Conservation (phyloP, 495 filamentous ascomycete genomes). For the Xylaria nigripes region DNA sequence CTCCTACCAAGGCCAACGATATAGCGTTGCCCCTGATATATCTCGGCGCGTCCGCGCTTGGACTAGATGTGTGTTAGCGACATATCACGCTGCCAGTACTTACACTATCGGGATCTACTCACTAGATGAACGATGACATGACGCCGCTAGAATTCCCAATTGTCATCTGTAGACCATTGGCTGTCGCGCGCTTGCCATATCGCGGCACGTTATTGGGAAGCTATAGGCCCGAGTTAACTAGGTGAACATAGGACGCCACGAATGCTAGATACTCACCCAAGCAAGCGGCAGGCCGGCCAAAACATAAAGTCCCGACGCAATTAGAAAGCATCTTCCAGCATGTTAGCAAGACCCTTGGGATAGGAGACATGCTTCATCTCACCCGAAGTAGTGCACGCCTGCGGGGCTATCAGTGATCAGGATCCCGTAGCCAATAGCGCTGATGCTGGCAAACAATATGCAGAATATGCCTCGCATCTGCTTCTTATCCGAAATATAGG, state of each 20-base stretch:
- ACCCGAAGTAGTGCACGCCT: conserved; percentile 58
- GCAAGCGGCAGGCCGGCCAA: conserved; percentile 61
- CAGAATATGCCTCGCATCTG: conserved; percentile 55
- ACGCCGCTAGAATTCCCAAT: conserved; percentile 62
- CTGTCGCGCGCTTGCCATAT: conserved; percentile 65
- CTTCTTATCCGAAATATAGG: conserved; percentile 51
- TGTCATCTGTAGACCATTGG: conserved; percentile 60
- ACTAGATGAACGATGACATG: conserved; percentile 58
- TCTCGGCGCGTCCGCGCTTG: conserved; percentile 33
- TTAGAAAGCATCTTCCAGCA: conserved; percentile 51
- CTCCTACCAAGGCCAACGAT: conserved; percentile 45
- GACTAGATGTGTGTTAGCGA: conserved; percentile 17
- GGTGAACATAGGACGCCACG: not conserved
- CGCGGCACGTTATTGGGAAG: conserved; percentile 48
- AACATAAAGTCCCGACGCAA: conserved; percentile 65
- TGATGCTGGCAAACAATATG: conserved; percentile 48
- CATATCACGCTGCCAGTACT: not conserved
- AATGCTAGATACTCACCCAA: conserved; percentile 40
- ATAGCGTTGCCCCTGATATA: conserved; percentile 49
- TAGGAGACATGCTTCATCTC: not conserved
- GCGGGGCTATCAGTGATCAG: conserved; percentile 50
- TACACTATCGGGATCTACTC: conserved; percentile 5
- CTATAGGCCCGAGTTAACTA: conserved; percentile 13
- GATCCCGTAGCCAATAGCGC: conserved; percentile 61
- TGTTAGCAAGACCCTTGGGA: conserved; percentile 7